Base-by-base conservation (phyloP, 768 basidiomycete genomes). In the Leccinum variicolor region DNA sequence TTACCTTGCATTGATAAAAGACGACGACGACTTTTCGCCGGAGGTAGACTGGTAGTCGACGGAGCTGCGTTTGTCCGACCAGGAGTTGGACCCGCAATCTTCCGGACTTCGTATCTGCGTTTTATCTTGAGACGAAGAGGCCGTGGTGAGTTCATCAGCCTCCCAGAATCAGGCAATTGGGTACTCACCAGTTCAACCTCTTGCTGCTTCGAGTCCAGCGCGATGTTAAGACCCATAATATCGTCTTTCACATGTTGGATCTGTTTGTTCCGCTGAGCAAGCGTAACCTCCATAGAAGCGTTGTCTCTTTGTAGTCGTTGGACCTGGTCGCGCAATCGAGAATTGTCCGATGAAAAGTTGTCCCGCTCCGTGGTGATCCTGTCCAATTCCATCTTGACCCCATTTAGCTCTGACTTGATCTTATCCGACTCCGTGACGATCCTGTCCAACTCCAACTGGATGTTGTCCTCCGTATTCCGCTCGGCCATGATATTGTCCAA, bases 181-280 rank as follows among this genome's bases (percentile, higher is more conserved):
- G 28, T 45, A 79, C 84, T 53, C 58, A 97, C 94, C 71, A 95
- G 68, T 69, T 96, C 93, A 39, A 97, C 75, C 70, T 96, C 94
- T 70, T 95, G 93, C 66, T 97, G 94, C 74, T 97, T 97, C 25
- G 92, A 87, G 72, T 95, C 92, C 54, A 97, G 74, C 0, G 94
- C 94, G 34, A 95, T 93, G 65, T 96, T 94, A 64, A 96, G 74
- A n/a, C 90, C 89, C 50, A 81, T 73, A 21, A 89, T 70, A 71
- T 96, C 94, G 45, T 94, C 88, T 70, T 87, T 86, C 60, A 88
- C 81, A 66, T 85, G 78, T 0, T 76, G 75, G 39, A 82, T 77
- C 64, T 87, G 79, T 73, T 90, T 91, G 59, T 79, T 80, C 52
- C 92, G 72, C 64, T 90, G 87, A 14, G 84, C 76, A 43, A 94